Conservation (phyloP, 176 grass and related monocot genomes). For the Saccharum officinarum region DNA sequence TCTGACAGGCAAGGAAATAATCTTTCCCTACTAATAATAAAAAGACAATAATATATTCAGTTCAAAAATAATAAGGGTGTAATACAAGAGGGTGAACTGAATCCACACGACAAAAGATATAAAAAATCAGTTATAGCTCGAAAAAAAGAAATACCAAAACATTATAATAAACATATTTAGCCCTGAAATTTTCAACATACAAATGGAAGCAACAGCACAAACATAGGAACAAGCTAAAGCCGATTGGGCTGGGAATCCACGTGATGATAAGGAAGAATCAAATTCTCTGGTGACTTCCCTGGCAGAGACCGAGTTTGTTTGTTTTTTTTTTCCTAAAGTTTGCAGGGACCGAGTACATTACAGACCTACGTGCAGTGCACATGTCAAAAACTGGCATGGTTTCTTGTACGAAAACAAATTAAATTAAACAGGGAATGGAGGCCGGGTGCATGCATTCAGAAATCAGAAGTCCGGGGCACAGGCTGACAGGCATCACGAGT, state of each 20-base stretch:
- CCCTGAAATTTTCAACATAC: background rate
- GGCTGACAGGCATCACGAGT: background rate
- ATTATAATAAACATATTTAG: background rate
- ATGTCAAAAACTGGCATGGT: background rate
- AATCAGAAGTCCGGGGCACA: background rate
- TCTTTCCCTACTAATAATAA: background rate
- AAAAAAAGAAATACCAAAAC: too few species aligned
- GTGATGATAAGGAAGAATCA: background rate
- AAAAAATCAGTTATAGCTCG: background rate
- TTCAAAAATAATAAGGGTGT: background rate
- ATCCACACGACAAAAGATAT: background rate
- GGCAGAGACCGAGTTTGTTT: background rate
- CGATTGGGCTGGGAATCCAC: background rate
- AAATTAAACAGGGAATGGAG: background rate
- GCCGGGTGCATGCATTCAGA: background rate
- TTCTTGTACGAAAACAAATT: background rate
- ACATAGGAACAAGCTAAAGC: background rate
- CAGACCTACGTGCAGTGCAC: background rate
- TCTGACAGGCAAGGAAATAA: background rate
- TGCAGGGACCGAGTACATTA: background rate
- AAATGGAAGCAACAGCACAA: background rate
- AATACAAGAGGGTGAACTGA: background rate
- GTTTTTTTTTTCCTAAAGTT: background rate
- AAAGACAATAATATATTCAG: background rate
- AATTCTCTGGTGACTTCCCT: background rate